Conservation (phyloP, 2,329 filamentous ascomycete species). For the Mycosphaerella sp. region DNA sequence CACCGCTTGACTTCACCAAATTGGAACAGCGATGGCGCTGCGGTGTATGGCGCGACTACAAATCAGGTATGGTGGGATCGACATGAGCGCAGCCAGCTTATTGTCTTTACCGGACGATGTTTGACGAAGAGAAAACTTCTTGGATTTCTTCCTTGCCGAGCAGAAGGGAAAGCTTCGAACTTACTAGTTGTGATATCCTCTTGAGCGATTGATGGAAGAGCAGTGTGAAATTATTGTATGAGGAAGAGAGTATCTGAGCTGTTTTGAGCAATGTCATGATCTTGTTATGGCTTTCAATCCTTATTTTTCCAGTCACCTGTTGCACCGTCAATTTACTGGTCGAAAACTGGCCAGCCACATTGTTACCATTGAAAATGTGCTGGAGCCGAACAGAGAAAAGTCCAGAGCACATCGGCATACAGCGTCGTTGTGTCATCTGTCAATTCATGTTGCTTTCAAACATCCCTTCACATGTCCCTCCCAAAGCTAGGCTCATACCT, state of each 20-base stretch:
- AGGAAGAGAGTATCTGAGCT: background rate
- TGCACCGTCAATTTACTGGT: too few species aligned
- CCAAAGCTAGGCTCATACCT: too few species aligned
- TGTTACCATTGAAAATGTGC: too few species aligned
- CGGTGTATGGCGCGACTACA: background rate
- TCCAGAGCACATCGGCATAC: too few species aligned
- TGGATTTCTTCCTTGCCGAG: background rate
- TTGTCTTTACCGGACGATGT: background rate
- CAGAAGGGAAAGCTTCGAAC: background rate
- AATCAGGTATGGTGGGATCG: background rate
- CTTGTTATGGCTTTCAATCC: too few species aligned
- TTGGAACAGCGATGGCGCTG: background rate
- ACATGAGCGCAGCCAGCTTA: background rate
- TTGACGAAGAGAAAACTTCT: background rate
- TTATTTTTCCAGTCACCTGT: too few species aligned
- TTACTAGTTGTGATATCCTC: constrained; percentile 1
- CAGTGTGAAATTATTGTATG: background rate
- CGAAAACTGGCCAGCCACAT: too few species aligned
- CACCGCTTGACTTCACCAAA: background rate
- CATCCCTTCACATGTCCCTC: too few species aligned
- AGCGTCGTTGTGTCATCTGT: too few species aligned
- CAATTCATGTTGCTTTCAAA: too few species aligned
- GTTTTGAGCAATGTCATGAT: too few species aligned
- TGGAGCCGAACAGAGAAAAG: too few species aligned
- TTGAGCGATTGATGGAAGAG: background rate